phyloP scores from a whole-genome alignment of 2,329 filamentous ascomycete species.

The Knoxdaviesia proteae region DNA sequence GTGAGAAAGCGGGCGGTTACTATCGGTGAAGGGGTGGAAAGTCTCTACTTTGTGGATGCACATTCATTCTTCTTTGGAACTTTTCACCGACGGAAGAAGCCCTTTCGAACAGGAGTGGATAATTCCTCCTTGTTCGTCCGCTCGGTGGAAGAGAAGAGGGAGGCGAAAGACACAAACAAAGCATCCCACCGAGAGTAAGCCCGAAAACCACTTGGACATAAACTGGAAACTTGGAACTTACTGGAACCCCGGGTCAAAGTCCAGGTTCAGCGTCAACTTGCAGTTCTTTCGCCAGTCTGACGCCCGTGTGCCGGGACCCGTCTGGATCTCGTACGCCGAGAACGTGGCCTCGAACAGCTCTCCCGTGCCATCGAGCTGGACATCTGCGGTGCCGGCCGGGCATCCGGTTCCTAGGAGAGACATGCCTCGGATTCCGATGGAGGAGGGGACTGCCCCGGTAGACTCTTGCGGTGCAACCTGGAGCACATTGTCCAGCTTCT shows the following conservation, averaged over 20 bases:
- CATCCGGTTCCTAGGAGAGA: conserved; percentile 10
- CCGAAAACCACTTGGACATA: too few relatives aligned
- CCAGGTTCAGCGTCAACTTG: conserved; percentile 10
- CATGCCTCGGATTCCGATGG: conserved; percentile 9
- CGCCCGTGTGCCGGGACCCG: conserved; percentile 7
- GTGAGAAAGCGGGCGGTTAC: neutral
- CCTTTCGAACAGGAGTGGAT: too few relatives aligned
- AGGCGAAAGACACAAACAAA: too few relatives aligned
- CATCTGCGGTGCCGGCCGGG: conserved; percentile 8
- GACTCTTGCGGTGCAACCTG: too few relatives aligned
- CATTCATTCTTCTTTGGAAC: too few relatives aligned
- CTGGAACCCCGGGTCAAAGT: conserved; percentile 10
- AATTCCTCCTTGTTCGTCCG: too few relatives aligned
- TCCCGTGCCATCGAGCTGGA: conserved; percentile 9
- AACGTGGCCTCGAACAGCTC: conserved; percentile 10
- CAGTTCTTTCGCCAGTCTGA: conserved; percentile 10
- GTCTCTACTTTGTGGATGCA: too few relatives aligned
- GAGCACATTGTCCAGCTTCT: too few relatives aligned
- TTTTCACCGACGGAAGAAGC: too few relatives aligned
- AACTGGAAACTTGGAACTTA: conserved; percentile 1
- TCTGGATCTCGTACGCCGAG: conserved; percentile 9
- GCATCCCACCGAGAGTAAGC: too few relatives aligned
- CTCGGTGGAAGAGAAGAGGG: too few relatives aligned
- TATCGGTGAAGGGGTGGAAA: too few relatives aligned
- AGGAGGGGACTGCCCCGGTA: conserved; percentile 10